phyloP scores from a whole-genome alignment of 208 protist species.

The Plasmodiophora brassicae region DNA sequence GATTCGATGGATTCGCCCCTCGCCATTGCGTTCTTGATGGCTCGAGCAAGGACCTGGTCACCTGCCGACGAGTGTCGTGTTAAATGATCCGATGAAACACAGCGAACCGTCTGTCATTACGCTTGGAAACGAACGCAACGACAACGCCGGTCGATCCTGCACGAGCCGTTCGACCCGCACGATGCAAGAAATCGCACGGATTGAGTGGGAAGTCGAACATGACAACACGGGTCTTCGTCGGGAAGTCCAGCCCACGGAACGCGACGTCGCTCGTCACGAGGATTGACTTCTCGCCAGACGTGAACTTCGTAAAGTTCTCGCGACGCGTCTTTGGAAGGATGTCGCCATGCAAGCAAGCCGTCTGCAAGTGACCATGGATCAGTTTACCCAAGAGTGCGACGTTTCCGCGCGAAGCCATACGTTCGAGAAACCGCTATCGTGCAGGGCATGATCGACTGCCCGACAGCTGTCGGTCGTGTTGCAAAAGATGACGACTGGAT shows the following conservation, averaged over 20 bases:
- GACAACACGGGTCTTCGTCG: slow-evolving; percentile 49
- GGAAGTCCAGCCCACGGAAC: slow-evolving; percentile 64
- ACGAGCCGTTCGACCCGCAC: slow-evolving; percentile 36
- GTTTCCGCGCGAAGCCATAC: too few relatives aligned
- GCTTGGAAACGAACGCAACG: slow-evolving; percentile 29
- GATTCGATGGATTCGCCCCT: too few relatives aligned
- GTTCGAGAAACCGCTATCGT: background rate
- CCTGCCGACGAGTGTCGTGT: too few relatives aligned
- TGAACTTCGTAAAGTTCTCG: background rate
- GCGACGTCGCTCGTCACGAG: slow-evolving; percentile 60
- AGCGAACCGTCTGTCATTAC: too few relatives aligned
- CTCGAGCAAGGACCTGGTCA: too few relatives aligned
- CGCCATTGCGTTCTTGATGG: too few relatives aligned
- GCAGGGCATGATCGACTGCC: background rate
- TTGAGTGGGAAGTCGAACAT: slow-evolving; percentile 29
- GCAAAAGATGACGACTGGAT: background rate
- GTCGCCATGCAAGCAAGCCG: background rate
- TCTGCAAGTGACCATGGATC: too few relatives aligned
- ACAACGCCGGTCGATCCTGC: background rate
- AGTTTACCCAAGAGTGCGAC: too few relatives aligned
- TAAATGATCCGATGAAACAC: too few relatives aligned
- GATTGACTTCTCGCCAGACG: slow-evolving; percentile 29
- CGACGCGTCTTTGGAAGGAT: background rate
- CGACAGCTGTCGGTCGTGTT: slow-evolving; percentile 29
- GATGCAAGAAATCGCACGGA: slow-evolving; percentile 29